These are phyloP conservation scores for Trapa incisa DNA, from an alignment of 345 rosid species.

Conservation along the genomic window DNA sequence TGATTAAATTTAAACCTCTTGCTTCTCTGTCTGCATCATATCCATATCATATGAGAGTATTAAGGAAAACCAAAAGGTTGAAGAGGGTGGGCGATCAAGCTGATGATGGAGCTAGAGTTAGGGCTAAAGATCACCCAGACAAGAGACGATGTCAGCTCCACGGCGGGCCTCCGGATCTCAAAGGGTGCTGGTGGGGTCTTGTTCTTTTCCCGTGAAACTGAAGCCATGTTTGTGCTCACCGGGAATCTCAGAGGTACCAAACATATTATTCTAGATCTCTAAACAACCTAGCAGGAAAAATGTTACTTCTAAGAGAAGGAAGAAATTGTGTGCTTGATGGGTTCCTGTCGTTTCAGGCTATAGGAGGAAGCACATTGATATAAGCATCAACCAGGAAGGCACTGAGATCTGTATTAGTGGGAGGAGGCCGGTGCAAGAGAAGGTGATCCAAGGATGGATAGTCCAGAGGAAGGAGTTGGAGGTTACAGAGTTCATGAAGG, in stretches of 20 bases:
- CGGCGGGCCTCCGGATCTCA: constrained; percentile 30
- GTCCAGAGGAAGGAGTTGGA: constrained; percentile 48
- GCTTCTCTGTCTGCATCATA: not conserved
- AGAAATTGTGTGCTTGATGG: not conserved
- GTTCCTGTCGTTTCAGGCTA: constrained; percentile 27
- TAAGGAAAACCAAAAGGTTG: not conserved
- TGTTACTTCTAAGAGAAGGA: not conserved
- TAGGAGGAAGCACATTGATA: constrained; percentile 40
- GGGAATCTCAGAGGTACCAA: constrained; percentile 55
- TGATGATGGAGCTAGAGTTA: constrained; percentile 71
- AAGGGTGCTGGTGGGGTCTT: constrained; percentile 44
- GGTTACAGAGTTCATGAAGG: constrained; percentile 39
- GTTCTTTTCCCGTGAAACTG: constrained; percentile 62
- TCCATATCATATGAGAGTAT: not conserved
- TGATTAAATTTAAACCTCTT: not conserved
- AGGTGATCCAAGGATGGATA: constrained; percentile 52
- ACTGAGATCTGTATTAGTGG: constrained; percentile 37
- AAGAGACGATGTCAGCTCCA: constrained; percentile 47
- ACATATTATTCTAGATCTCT: not conserved
- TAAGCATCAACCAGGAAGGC: constrained; percentile 62
- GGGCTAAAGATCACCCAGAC: constrained; percentile 61
- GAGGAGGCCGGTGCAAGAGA: constrained; percentile 55
- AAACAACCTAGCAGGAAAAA: no score
- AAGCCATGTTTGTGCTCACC: constrained; percentile 48
- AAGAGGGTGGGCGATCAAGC: not conserved